Percentiles rank a stretch among this genome's conserved stretches.
phyloP scores from a whole-genome alignment of 805 yeast genomes.

The Candida ovalis region DNA sequence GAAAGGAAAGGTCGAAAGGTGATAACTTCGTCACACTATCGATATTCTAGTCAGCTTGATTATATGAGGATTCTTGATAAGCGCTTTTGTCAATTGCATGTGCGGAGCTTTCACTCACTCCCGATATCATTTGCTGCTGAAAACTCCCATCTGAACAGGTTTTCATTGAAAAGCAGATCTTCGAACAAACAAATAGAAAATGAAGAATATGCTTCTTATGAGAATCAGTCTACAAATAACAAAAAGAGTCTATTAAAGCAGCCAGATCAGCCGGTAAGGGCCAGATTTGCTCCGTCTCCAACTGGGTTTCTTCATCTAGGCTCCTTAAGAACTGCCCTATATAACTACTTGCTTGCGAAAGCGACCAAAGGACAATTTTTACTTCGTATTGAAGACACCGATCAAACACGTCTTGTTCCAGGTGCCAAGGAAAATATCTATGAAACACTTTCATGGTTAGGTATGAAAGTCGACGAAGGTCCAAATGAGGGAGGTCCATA shows the following conservation, averaged over 20 bases:
- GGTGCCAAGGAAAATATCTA: slow-evolving; percentile 85
- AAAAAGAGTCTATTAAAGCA: slow-evolving; percentile 12
- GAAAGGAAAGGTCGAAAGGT: no score
- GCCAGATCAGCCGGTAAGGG: slow-evolving; percentile 59
- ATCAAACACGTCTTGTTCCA: slow-evolving; percentile 67
- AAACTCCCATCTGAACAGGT: slow-evolving; percentile 3
- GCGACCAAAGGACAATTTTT: slow-evolving; percentile 78
- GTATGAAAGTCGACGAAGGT: slow-evolving; percentile 76
- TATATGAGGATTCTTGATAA: background rate
- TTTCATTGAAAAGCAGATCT: slow-evolving; percentile 11
- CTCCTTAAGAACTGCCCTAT: slow-evolving; percentile 87
- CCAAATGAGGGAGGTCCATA: slow-evolving; percentile 75
- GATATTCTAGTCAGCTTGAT: no score
- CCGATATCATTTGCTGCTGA: background rate
- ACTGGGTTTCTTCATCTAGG: slow-evolving; percentile 95
- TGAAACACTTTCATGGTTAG: slow-evolving; percentile 74
- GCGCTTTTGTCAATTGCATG: background rate
- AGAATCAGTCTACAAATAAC: background rate
- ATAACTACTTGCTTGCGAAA: slow-evolving; percentile 79
- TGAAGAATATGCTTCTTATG: background rate
- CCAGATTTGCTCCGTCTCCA: slow-evolving; percentile 97
- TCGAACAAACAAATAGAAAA: background rate
- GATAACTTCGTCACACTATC: no score
- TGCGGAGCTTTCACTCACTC: background rate
- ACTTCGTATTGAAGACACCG: slow-evolving; percentile 89